Base-by-base conservation (phyloP, 495 filamentous ascomycete species). In the Penicillium roqueforti region DNA sequence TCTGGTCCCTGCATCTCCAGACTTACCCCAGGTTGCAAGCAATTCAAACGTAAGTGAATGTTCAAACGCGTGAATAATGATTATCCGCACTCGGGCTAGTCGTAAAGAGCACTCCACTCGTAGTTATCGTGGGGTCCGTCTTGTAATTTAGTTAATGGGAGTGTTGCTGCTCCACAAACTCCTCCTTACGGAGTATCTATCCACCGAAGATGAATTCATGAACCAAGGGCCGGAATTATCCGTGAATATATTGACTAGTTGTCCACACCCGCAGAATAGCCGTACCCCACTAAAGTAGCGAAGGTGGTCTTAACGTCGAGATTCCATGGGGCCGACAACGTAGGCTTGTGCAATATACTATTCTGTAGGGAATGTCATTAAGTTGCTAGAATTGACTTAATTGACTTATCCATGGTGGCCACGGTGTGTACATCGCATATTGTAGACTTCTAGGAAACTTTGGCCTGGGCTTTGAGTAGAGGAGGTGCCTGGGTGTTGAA, bases 261-360 rank as follows among this genome's bases (percentile, higher is more conserved):
- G 64, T 25, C 76, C 72, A 66, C 59, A 75, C 0, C 63, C 60
- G 3, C 0, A 88, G 60, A 52, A 83, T 65, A 5, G 80, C 82
- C 3, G 79, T 79, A 54, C 87, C 85, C 8, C 84, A 71, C 7
- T 85, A 84, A 80, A 25, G 69, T 73, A 6, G 53, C 18, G 19
- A 56, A 76, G 8, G 46, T 60, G 8, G 38, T 34, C 1, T 54
- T 6, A 4, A 29, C 25, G 3, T 3, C 10, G 1, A 65, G 0
- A 56, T 48, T 2, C 54, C 53, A 87, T 28, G 76, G 79, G 38
- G 83, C 83, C 0, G 80, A 81, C 81, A 23, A 31, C 78, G 52
- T 86, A 66, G 50, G n/a, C n/a, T n/a, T n/a, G n/a, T n/a, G n/a
- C n/a, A n/a, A 87, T 57, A 85, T 76, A 58, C 86, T 75, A n/a